Conservation (phyloP, 257 asterid species). For the Solanum sparsipilum region DNA sequence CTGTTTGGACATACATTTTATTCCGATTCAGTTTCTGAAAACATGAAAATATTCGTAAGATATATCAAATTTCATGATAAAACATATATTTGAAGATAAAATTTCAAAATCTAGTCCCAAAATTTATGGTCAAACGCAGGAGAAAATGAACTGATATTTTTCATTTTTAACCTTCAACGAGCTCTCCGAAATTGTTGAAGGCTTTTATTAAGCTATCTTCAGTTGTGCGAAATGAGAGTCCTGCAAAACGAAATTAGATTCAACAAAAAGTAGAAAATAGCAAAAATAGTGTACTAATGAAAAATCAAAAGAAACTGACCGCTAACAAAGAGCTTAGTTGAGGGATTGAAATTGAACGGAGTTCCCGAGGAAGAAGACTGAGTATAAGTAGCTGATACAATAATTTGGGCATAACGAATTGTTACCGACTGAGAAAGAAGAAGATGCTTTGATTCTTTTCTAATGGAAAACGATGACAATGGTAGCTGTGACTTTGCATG, state of each 20-base stretch:
- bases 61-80: neutral
- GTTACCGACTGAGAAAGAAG: neutral
- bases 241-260: slow-evolving; percentile 18
- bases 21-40: neutral
- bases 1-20: neutral
- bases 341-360: neutral
- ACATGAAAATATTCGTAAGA: neutral
- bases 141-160: neutral
- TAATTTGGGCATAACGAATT: neutral
- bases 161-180: slow-evolving; percentile 47
- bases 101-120: neutral
- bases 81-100: neutral
- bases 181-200: slow-evolving; percentile 59
- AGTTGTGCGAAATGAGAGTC: slow-evolving; percentile 77
- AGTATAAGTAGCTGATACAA: slow-evolving; percentile 6
- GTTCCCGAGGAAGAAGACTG: neutral
- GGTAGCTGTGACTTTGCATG: neutral
- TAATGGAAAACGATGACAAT: neutral
- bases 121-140: neutral
- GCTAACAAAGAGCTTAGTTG: slow-evolving; percentile 31
- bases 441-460: neutral
- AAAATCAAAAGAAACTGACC: slow-evolving; percentile 1
- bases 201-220: slow-evolving; percentile 61
- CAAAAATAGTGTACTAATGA: neutral
- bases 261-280: neutral